Percentiles rank a stretch among this genome's conserved stretches.
phyloP scores from a whole-genome alignment of 352 stramenopile genomes.

The Globisporangium nunn region DNA sequence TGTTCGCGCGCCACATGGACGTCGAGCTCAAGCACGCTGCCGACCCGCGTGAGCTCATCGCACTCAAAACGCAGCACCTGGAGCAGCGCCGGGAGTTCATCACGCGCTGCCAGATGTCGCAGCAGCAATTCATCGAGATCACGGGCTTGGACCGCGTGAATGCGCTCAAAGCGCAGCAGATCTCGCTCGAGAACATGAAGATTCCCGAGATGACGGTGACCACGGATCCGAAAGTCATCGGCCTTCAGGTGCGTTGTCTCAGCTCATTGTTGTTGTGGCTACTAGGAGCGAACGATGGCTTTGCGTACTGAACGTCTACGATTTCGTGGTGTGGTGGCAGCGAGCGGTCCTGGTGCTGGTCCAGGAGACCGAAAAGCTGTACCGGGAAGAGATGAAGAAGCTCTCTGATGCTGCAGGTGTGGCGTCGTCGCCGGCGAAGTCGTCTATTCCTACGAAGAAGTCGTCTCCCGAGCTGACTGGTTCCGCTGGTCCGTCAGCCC shows the following conservation, averaged over 20 bases:
- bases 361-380: slow-evolving; percentile 60
- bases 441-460: slow-evolving; percentile 1
- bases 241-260: slow-evolving; percentile 34
- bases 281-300: no score
- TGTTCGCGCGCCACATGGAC: slow-evolving; percentile 49
- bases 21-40: slow-evolving; percentile 36
- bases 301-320: no score
- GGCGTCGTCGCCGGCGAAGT: neutral
- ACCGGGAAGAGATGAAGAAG: slow-evolving; percentile 40
- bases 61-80: slow-evolving; percentile 53
- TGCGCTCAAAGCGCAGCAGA: slow-evolving; percentile 58
- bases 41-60: slow-evolving; percentile 41
- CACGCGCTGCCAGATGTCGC: slow-evolving; percentile 59
- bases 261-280: neutral
- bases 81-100: slow-evolving; percentile 63
- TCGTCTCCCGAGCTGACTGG: neutral
- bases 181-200: slow-evolving; percentile 62
- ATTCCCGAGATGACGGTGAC: slow-evolving; percentile 65
- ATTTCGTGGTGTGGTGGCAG: slow-evolving; percentile 9
- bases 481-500: neutral
- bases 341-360: slow-evolving; percentile 63
- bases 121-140: slow-evolving; percentile 77
- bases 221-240: slow-evolving; percentile 30
- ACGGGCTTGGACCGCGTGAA: slow-evolving; percentile 56
- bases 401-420: neutral